These are phyloP conservation scores for Sisymbrium altissimum DNA, from an alignment of 345 rosid genomes.

Conservation along the genomic window DNA sequence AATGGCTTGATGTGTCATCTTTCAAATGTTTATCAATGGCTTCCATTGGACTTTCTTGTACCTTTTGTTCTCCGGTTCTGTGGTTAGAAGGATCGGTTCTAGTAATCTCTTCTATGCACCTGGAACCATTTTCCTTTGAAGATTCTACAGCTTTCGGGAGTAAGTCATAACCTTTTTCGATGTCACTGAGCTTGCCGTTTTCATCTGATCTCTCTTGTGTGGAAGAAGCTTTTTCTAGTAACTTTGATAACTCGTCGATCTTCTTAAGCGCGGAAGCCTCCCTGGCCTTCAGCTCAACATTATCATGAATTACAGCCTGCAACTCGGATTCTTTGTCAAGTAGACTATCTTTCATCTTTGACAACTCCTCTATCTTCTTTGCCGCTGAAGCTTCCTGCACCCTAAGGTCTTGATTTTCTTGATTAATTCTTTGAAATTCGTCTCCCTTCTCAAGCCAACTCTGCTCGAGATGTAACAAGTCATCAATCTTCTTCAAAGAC, in stretches of 20 bases:
- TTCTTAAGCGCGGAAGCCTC: constrained; percentile 58
- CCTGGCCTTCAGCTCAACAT: constrained; percentile 31
- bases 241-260: constrained; percentile 21
- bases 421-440: background rate
- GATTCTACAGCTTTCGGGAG: constrained; percentile 71
- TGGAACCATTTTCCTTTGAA: constrained; percentile 74
- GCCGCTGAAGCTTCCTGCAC: constrained; percentile 13
- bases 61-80: constrained; percentile 31
- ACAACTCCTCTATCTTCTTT: constrained; percentile 33
- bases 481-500: constrained; percentile 27
- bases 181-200: constrained; percentile 26
- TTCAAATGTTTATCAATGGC: constrained; percentile 30
- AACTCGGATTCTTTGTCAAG: constrained; percentile 75
- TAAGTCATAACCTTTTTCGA: constrained; percentile 70
- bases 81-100: constrained; percentile 39
- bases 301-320: constrained; percentile 28
- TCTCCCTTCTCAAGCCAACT: constrained; percentile 19
- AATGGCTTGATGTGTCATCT: constrained; percentile 6
- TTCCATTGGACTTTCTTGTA: constrained; percentile 41
- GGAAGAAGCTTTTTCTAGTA: constrained; percentile 22
- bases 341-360: constrained; percentile 52
- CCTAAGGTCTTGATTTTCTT: constrained; percentile 26
- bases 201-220: constrained; percentile 36
- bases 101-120: constrained; percentile 53
- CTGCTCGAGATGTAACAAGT: constrained; percentile 29